A percentile compares a stretch with the other conserved stretches of the same genome.
Conservation (phyloP, 2,329 filamentous ascomycete genomes). For the Claviceps citrina region DNA sequence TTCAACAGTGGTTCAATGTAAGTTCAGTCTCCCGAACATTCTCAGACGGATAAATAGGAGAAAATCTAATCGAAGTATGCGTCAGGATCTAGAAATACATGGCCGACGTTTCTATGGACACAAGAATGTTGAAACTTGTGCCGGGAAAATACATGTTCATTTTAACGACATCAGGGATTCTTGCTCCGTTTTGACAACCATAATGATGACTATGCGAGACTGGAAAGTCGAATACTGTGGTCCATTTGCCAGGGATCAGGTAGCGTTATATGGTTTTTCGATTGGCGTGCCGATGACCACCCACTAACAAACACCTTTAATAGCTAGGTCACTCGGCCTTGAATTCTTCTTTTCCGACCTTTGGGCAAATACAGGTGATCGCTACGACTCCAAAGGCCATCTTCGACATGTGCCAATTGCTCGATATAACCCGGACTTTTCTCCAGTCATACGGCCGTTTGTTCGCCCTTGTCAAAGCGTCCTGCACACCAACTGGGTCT, state of each 20-base stretch:
- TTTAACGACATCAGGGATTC: constrained; percentile 49
- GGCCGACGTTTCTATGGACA: constrained; percentile 23
- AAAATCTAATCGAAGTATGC: background rate
- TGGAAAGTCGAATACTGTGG: constrained; percentile 25
- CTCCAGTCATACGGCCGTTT: constrained; percentile 34
- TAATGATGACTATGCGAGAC: constrained; percentile 25
- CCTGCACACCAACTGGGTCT: constrained; percentile 25
- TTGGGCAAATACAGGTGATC: constrained; percentile 17
- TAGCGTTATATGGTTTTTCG: background rate
- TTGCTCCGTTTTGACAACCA: constrained; percentile 31
- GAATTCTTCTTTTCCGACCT: background rate
- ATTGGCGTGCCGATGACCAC: background rate
- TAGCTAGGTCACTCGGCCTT: background rate
- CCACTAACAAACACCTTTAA: background rate
- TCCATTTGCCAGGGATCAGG: constrained; percentile 2
- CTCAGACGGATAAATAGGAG: background rate
- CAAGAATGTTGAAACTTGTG: constrained; percentile 20
- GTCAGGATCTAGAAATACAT: constrained; percentile 23
- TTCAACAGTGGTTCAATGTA: constrained; percentile 32
- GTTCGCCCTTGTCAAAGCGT: constrained; percentile 33
- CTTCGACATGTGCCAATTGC: constrained; percentile 19
- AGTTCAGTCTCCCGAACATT: constrained; percentile 8
- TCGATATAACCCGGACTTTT: constrained; percentile 17
- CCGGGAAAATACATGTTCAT: constrained; percentile 34
- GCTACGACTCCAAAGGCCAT: constrained; percentile 10